Conservation (phyloP, 139 green algal genomes). For the Trebouxia sp. region DNA sequence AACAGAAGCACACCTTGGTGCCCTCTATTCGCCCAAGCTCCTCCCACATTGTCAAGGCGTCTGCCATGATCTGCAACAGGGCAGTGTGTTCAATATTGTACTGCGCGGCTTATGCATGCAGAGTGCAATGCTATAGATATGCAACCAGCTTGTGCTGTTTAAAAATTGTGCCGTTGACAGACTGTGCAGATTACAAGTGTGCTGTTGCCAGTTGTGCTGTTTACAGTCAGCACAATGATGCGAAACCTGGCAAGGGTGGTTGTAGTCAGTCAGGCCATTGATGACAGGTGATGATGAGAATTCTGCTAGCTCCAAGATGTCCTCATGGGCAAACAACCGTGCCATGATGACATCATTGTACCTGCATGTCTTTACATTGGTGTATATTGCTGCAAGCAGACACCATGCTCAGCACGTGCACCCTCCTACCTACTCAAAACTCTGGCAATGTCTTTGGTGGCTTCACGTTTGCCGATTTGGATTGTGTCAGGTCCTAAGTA, state of each 20-base stretch:
- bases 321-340: slow-evolving; percentile 92
- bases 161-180: no score
- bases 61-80: slow-evolving; percentile 89
- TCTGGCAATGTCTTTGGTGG: slow-evolving; percentile 92
- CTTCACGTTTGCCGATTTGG: slow-evolving; percentile 95
- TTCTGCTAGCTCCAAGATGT: slow-evolving; percentile 91
- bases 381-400: slow-evolving; percentile 65
- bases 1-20: slow-evolving; percentile 65
- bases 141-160: no score
- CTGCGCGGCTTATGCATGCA: no score
- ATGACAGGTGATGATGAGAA: slow-evolving; percentile 87
- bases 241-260: slow-evolving; percentile 97
- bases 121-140: no score
- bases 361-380: slow-evolving; percentile 49
- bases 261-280: slow-evolving; percentile 99
- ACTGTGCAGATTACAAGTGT: no score
- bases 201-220: no score
- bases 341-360: slow-evolving; percentile 99
- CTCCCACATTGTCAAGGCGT: slow-evolving; percentile 92
- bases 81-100: no score
- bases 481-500: slow-evolving; percentile 96
- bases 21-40: slow-evolving; percentile 74
- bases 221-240: no score
- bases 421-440: slow-evolving; percentile 78
- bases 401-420: slow-evolving; percentile 73